Conservation (phyloP, 1,284 basidiomycete species). For the Leccinum subrobustum region DNA sequence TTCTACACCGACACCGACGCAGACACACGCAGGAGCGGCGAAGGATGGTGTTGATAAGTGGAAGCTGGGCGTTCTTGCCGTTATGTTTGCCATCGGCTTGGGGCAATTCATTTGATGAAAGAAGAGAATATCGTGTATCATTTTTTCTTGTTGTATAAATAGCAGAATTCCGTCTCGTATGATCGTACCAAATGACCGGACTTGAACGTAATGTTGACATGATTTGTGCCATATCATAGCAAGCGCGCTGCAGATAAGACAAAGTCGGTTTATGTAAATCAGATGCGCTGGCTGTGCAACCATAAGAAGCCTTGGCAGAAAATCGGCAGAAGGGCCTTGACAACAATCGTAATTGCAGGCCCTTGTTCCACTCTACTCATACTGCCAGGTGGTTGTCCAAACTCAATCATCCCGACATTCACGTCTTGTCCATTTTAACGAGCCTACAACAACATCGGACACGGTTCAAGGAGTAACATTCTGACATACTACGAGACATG, state of each 20-base stretch:
- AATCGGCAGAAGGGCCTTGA: background rate
- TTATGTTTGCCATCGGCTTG: slow-evolving; percentile 2
- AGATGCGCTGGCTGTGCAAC: slow-evolving; percentile 15
- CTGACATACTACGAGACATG: slow-evolving; percentile 11
- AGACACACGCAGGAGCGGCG: background rate
- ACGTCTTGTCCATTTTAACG: background rate
- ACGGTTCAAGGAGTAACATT: background rate
- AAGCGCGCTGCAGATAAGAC: background rate
- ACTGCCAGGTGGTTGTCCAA: background rate
- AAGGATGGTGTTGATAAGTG: background rate
- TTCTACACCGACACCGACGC: background rate
- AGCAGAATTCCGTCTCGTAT: background rate
- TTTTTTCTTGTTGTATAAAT: slow-evolving; percentile 10
- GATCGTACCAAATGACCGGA: background rate
- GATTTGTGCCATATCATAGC: background rate
- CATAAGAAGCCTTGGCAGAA: background rate
- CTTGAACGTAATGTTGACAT: background rate
- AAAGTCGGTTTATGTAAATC: background rate
- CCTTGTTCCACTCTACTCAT: background rate
- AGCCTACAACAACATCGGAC: background rate
- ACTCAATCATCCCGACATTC: background rate
- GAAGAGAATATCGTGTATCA: background rate
- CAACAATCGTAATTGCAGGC: background rate
- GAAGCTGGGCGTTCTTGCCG: slow-evolving; percentile 7
- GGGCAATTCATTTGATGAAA: slow-evolving; percentile 15